Base-by-base conservation (phyloP, 2,329 filamentous ascomycete genomes). In the Aspergillus sp. region DNA sequence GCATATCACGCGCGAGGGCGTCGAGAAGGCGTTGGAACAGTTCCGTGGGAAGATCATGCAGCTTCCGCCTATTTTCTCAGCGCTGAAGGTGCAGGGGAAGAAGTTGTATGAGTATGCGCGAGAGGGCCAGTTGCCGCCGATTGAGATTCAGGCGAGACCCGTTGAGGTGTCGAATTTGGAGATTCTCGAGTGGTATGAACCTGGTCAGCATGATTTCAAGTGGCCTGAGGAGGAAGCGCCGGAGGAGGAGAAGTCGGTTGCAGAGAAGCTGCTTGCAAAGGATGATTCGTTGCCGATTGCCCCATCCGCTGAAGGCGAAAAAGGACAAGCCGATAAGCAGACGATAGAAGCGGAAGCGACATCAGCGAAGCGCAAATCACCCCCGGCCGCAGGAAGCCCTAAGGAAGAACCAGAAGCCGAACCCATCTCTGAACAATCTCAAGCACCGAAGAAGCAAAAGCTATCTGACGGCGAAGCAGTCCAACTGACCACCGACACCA, bases 41-140 rank as follows among this genome's bases (percentile, higher is more conserved):
- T 96, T 95, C 66, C 77, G 83, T 35, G 93, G 93, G 10, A 85
- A 85, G 57, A 88, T 88, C 59, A 83, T 86, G 73, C 93, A 98
- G 73, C 83, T 87, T 56, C 93, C 93, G 34, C 91, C 91, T 4
- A 80, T 98, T 19, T 98, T 90, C 68, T 95, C 88, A 29, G 93
- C 93, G 7, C 75, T 97, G 51, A 90, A 91, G 66, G 88, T 96
- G 67, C 81, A 96, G 56, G 93, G 93, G 2, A 96, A 96, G 73
- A 86, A 88, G 32, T 76, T 96, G 42, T 98, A 98, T 65, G 90
- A 98, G 69, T 97, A 97, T 67, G 93, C 93, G 19, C 79, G 93
- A 42, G 88, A 90, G 64, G 93, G 93, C 10, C 88, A 85, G 61
- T 81, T 87, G 33, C 83, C 95, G 10, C 93, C 93, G 0, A 76